Percentiles rank a stretch among this genome's conserved stretches.
Conservation (phyloP, 495 filamentous ascomycete genomes). For the Darksidea phi region DNA sequence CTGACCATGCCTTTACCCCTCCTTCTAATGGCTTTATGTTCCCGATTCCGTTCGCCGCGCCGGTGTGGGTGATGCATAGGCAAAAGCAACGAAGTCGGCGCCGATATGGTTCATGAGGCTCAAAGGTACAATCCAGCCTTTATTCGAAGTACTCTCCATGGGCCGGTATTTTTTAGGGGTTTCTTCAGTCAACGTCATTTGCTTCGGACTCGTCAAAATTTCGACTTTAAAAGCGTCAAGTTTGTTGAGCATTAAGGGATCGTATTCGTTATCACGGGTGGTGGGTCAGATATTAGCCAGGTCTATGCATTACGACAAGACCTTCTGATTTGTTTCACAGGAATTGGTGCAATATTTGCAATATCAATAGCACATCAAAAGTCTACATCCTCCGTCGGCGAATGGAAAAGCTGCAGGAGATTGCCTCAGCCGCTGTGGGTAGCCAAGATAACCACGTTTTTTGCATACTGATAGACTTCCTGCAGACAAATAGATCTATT, state of each 20-base stretch:
- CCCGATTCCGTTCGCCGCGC: no score
- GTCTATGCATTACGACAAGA: not conserved
- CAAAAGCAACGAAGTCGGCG: no score
- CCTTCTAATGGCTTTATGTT: no score
- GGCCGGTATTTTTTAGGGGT: no score
- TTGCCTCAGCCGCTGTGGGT: constrained; percentile 37
- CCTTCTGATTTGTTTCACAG: constrained; percentile 39
- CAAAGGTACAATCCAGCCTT: no score
- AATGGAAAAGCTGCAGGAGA: constrained; percentile 51
- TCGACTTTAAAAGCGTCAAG: constrained; percentile 16
- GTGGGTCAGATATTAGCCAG: constrained; percentile 51
- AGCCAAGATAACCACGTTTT: not conserved
- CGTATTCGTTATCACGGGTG: constrained; percentile 62
- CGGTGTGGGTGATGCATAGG: no score
- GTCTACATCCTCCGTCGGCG: constrained; percentile 69
- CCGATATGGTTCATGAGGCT: no score
- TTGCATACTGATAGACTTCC: not conserved
- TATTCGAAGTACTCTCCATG: no score
- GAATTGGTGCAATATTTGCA: constrained; percentile 65
- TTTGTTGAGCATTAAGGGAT: constrained; percentile 59
- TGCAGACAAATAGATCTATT: constrained; percentile 40
- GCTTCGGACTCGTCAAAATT: not conserved
- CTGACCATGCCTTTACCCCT: no score
- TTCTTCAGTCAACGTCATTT: no score
- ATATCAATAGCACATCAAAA: constrained; percentile 60